Evolutionary conservation across 805 yeast species (phyloP).

Genomic region (Kluyveromyces lactis): DNA sequence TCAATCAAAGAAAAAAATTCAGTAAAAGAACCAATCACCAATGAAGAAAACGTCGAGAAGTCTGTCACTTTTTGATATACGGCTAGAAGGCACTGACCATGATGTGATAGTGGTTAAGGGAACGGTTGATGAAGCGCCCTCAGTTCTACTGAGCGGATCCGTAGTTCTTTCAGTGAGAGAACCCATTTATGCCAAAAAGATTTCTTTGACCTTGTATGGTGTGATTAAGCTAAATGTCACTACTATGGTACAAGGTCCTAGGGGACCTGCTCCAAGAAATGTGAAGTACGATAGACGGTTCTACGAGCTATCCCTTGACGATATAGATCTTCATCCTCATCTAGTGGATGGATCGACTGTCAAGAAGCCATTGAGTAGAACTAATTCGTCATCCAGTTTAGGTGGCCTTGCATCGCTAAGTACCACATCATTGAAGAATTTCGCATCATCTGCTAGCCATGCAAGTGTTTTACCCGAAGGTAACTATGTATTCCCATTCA

Average conservation of each 20-base stretch:
- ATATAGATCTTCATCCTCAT: slow-evolving; percentile 44
- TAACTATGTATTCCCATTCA: slow-evolving; percentile 85
- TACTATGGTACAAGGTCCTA: slow-evolving; percentile 41
- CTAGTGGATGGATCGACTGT: slow-evolving; percentile 19
- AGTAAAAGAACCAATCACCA: too few species aligned
- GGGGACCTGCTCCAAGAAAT: slow-evolving; percentile 39
- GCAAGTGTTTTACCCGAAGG: slow-evolving; percentile 53
- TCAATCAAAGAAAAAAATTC: too few species aligned
- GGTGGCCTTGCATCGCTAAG: slow-evolving; percentile 18
- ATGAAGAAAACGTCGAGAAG: slow-evolving; percentile 22
- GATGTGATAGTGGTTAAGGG: slow-evolving; percentile 83
- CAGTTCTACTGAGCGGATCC: slow-evolving; percentile 67
- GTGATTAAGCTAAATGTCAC: slow-evolving; percentile 59
- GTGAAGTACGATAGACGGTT: slow-evolving; percentile 49
- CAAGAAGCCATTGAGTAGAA: slow-evolving; percentile 11
- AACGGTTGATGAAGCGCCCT: slow-evolving; percentile 63
- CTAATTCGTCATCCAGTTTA: slow-evolving; percentile 14
- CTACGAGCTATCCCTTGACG: slow-evolving; percentile 75
- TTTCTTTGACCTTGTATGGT: slow-evolving; percentile 59
- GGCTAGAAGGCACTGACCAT: slow-evolving; percentile 59
- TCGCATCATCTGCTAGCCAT: slow-evolving; percentile 21
- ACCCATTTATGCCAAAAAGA: slow-evolving; percentile 57
- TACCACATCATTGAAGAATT: slow-evolving; percentile 28
- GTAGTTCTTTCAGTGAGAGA: slow-evolving; percentile 71
- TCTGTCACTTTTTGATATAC: slow-evolving; percentile 39